Percentiles rank a stretch among this genome's conserved stretches.
phyloP scores from a whole-genome alignment of 148 eudicot species.

The Rhododendron ovatum region DNA sequence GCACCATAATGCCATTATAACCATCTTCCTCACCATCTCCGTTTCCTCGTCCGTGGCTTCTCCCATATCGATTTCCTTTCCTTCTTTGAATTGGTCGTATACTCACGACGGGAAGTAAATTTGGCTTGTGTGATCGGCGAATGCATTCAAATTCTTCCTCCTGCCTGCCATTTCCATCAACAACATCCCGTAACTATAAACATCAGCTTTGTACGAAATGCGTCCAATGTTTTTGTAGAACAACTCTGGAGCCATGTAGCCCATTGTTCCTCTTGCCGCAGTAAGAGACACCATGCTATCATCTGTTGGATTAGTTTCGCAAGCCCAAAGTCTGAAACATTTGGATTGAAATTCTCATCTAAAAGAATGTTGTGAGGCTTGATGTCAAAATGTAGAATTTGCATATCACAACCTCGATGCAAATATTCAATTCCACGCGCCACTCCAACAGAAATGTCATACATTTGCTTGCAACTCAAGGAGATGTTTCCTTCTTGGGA shows the following conservation, averaged over 20 bases:
- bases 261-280: conserved; percentile 6
- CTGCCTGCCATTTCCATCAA: conserved; percentile 1
- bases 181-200: conserved; percentile 9
- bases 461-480: conserved; percentile 17
- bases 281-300: conserved; percentile 7
- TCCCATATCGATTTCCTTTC: not conserved
- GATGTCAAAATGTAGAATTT: conserved; percentile 16
- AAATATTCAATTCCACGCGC: conserved; percentile 23
- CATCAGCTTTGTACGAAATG: conserved; percentile 14
- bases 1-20: not conserved
- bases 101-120: conserved; percentile 6
- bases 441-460: conserved; percentile 17
- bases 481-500: not conserved
- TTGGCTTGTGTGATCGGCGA: not conserved
- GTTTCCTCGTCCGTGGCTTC: not conserved
- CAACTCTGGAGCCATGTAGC: not conserved
- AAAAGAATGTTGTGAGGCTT: not conserved
- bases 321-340: conserved; percentile 21
- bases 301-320: conserved; percentile 15
- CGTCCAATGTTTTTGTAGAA: conserved; percentile 17
- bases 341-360: conserved; percentile 18
- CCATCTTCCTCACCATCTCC: not conserved
- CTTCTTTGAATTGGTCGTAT: conserved; percentile 1
- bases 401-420: conserved; percentile 23
- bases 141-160: not conserved